Evolutionary conservation across 2,329 filamentous ascomycete genomes (phyloP).

Genomic region (Elsinoe fawcettii): DNA sequence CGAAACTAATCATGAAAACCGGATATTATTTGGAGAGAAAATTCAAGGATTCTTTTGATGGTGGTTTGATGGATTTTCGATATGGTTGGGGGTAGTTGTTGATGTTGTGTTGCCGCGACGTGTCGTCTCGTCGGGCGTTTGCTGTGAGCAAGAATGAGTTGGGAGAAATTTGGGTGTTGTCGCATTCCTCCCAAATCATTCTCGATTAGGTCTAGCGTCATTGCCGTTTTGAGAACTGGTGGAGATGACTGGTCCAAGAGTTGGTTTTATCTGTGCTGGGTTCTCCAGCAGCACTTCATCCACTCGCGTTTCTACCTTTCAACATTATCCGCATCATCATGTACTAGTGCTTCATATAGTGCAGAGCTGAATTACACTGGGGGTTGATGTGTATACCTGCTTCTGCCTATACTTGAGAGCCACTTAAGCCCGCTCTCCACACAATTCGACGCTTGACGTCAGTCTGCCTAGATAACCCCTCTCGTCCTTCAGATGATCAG

Average conservation of each 20-base stretch:
- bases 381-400: too few relatives aligned
- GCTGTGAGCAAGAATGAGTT: background rate
- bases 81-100: conserved; percentile 1
- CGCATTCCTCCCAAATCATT: background rate
- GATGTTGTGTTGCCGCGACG: background rate
- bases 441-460: conserved; percentile 7
- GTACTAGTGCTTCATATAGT: too few relatives aligned
- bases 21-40: conserved; percentile 1
- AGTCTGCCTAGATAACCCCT: background rate
- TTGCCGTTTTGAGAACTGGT: background rate
- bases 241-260: background rate
- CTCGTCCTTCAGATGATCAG: background rate
- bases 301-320: too few relatives aligned
- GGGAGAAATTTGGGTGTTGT: background rate
- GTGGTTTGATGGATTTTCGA: conserved; percentile 6
- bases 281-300: background rate
- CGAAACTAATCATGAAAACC: conserved; percentile 2
- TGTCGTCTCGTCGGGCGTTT: background rate
- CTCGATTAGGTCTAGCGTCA: background rate
- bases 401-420: background rate
- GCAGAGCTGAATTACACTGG: too few relatives aligned
- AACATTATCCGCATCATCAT: too few relatives aligned
- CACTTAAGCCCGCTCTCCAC: background rate
- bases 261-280: background rate
- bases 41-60: background rate